phyloP scores from a whole-genome alignment of 192 early-diverging fungal genomes.

The Coemansia sp. region DNA sequence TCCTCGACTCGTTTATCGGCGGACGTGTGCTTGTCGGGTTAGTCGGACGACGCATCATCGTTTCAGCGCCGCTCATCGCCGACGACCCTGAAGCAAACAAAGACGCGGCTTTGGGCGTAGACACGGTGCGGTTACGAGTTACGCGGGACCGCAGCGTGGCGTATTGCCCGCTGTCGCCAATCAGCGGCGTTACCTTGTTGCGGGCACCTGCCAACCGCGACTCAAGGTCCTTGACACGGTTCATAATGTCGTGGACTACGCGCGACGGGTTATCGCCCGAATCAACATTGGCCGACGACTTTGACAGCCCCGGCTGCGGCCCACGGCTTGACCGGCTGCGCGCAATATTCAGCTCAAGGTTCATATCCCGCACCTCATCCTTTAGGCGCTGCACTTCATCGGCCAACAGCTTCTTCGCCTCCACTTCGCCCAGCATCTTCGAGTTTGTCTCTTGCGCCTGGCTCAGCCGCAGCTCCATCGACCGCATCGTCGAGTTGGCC shows the following conservation, averaged over 20 bases:
- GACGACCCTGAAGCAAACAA: slow-evolving; percentile 8
- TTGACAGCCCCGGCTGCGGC: slow-evolving; percentile 36
- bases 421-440: slow-evolving; percentile 65
- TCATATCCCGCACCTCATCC: slow-evolving; percentile 69
- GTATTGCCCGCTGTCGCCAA: slow-evolving; percentile 50
- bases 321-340: slow-evolving; percentile 45
- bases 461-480: slow-evolving; percentile 70
- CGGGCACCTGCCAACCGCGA: slow-evolving; percentile 71
- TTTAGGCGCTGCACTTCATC: slow-evolving; percentile 76
- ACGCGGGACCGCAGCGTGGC: slow-evolving; percentile 43
- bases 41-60: slow-evolving; percentile 16
- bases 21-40: slow-evolving; percentile 4
- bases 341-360: slow-evolving; percentile 57
- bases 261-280: slow-evolving; percentile 59
- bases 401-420: slow-evolving; percentile 64
- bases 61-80: slow-evolving; percentile 3
- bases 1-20: slow-evolving; percentile 7
- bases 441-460: slow-evolving; percentile 68
- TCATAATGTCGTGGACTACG: slow-evolving; percentile 75
- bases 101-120: slow-evolving; percentile 31
- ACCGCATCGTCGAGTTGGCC: slow-evolving; percentile 64
- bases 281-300: slow-evolving; percentile 37
- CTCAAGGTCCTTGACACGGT: slow-evolving; percentile 74
- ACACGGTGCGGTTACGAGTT: slow-evolving; percentile 35
- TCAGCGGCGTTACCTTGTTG: slow-evolving; percentile 69